These are phyloP conservation scores for Fusarium sp. DNA, from an alignment of 2,329 filamentous ascomycete genomes.

Conservation along the genomic window DNA sequence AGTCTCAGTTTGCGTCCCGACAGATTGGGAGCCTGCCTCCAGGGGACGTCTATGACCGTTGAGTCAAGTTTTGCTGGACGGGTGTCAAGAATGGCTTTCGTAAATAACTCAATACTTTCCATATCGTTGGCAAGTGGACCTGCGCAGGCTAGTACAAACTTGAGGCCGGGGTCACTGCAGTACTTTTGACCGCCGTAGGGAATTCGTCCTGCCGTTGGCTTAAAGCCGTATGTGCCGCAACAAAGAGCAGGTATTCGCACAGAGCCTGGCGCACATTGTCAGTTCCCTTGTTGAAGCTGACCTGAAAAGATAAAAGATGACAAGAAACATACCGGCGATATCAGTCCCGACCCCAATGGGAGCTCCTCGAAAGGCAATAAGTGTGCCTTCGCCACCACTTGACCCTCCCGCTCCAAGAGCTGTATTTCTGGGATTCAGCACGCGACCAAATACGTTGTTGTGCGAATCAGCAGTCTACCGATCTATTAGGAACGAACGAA, in stretches of 20 bases:
- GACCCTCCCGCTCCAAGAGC: conserved; percentile 72
- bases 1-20: conserved; percentile 6
- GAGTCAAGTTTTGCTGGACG: conserved; percentile 8
- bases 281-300: neutral
- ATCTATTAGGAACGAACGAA: neutral
- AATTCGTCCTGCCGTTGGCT: conserved; percentile 21
- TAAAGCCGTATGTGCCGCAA: conserved; percentile 39
- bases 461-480: conserved; percentile 25
- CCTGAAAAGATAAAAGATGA: neutral
- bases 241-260: conserved; percentile 47
- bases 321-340: conserved; percentile 45
- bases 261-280: conserved; percentile 33
- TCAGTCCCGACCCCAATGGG: conserved; percentile 55
- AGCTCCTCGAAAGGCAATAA: conserved; percentile 54
- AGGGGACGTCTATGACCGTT: conserved; percentile 22
- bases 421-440: conserved; percentile 71
- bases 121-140: conserved; percentile 31
- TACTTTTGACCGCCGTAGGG: conserved; percentile 22
- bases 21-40: neutral
- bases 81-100: conserved; percentile 8
- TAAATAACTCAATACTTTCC: conserved; percentile 15
- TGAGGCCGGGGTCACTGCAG: conserved; percentile 10
- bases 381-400: conserved; percentile 66
- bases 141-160: conserved; percentile 8
- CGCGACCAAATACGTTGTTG: conserved; percentile 70